phyloP scores from a whole-genome alignment of 2,329 filamentous ascomycete species.

The Verticillium klebahnii region DNA sequence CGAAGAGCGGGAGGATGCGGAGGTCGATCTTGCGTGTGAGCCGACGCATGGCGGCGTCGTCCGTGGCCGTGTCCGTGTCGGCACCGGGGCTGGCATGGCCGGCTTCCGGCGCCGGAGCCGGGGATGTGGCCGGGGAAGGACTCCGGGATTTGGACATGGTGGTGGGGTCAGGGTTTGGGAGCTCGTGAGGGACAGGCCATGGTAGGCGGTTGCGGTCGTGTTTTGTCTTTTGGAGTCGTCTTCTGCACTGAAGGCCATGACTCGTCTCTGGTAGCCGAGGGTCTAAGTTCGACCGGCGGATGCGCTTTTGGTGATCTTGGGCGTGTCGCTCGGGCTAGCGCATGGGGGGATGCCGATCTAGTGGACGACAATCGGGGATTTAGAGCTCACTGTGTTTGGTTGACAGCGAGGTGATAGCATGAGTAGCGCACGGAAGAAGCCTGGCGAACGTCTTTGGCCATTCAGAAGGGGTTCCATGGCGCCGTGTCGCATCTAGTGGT shows the following conservation, averaged over 20 bases:
- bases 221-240: not conserved
- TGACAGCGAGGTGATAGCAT: not conserved
- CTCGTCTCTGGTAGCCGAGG: not conserved
- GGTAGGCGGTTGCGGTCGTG: not conserved
- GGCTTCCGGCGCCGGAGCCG: not conserved
- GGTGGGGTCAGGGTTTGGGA: not conserved
- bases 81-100: not conserved
- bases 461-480: not conserved
- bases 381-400: not conserved
- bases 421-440: not conserved
- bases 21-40: conserved; percentile 18
- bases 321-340: not conserved
- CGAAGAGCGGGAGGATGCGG: conserved; percentile 18
- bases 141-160: not conserved
- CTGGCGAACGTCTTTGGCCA: not conserved
- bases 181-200: not conserved
- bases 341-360: not conserved
- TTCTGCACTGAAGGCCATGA: not conserved
- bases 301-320: not conserved
- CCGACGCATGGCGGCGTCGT: conserved; percentile 8
- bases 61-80: not conserved
- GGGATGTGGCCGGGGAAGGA: not conserved
- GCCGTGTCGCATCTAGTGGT: not conserved
- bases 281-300: not conserved
- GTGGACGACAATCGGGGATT: not conserved